Conservation (phyloP, 106 monocot genomes). For the Apostasia shenzhenica region DNA sequence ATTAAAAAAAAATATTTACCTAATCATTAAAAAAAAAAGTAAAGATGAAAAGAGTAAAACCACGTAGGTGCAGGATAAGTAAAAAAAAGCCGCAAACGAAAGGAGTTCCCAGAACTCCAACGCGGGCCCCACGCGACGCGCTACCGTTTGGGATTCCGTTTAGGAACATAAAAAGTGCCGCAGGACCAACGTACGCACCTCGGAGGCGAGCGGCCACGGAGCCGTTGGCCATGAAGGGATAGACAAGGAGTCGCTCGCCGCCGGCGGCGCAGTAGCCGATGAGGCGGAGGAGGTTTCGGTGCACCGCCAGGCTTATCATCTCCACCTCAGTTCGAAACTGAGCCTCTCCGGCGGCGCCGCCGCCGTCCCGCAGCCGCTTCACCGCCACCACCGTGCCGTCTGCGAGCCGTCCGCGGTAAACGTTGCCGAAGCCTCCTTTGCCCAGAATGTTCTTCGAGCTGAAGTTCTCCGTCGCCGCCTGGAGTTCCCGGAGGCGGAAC, state of each 20-base stretch:
- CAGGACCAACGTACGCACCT: constrained; percentile 29
- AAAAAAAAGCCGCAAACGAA: not conserved
- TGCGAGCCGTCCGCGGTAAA: constrained; percentile 58
- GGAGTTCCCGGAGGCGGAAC: constrained; percentile 66
- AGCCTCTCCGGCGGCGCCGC: constrained; percentile 51
- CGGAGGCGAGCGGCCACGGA: constrained; percentile 75
- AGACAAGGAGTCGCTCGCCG: constrained; percentile 77
- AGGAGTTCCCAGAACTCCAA: not conserved
- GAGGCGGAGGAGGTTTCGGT: constrained; percentile 81
- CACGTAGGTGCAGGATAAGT: not conserved
- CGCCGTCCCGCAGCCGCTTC: constrained; percentile 81
- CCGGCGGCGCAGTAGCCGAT: constrained; percentile 72
- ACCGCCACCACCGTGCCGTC: constrained; percentile 87
- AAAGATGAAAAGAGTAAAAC: not conserved
- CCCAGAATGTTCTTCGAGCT: constrained; percentile 60
- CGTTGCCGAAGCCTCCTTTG: constrained; percentile 92
- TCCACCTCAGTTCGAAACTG: constrained; percentile 95
- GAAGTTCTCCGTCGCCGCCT: constrained; percentile 76
- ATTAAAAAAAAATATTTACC: no score
- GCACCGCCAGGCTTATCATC: constrained; percentile 93
- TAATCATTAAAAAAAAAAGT: not conserved
- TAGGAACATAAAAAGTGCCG: not conserved
- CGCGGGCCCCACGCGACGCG: not conserved
- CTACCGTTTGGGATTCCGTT: not conserved
- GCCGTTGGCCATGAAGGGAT: constrained; percentile 93